Conservation (phyloP, 179 eudicot species). For the Drosera spatulata region DNA sequence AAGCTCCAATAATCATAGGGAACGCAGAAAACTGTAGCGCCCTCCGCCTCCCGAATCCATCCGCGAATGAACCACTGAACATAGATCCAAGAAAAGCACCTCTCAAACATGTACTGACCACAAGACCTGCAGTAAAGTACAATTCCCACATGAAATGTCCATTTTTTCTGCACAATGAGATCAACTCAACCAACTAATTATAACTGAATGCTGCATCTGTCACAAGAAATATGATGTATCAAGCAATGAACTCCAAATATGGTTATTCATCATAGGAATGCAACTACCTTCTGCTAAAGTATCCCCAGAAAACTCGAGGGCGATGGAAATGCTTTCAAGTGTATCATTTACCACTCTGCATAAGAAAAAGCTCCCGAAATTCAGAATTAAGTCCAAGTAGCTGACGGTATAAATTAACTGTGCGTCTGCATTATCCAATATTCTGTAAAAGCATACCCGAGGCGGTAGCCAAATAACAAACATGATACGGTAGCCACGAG, state of each 20-base stretch:
- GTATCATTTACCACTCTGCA: conserved; percentile 89
- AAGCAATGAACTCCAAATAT: background rate
- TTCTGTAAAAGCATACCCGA: conserved; percentile 70
- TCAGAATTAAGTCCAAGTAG: background rate
- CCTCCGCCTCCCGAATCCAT: conserved; percentile 77
- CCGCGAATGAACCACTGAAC: conserved; percentile 83
- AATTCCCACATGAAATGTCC: background rate
- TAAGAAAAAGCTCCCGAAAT: conserved; percentile 5
- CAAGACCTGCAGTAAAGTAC: conserved; percentile 38
- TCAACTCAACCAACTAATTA: background rate
- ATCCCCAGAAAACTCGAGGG: conserved; percentile 74
- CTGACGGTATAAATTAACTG: background rate
- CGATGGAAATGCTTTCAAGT: conserved; percentile 74
- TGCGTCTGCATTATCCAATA: background rate
- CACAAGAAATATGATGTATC: background rate
- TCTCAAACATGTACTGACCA: conserved; percentile 76
- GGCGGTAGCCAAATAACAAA: conserved; percentile 79
- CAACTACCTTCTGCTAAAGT: conserved; percentile 80
- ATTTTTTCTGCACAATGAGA: too few species aligned
- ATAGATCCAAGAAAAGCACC: conserved; percentile 86
- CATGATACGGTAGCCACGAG: conserved; percentile 69
- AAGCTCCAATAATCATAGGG: conserved; percentile 78
- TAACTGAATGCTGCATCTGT: background rate
- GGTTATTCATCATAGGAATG: background rate
- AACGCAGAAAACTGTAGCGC: conserved; percentile 75